phyloP scores from a whole-genome alignment of 139 green algal species.

The Edaphochlamys debaryana region DNA sequence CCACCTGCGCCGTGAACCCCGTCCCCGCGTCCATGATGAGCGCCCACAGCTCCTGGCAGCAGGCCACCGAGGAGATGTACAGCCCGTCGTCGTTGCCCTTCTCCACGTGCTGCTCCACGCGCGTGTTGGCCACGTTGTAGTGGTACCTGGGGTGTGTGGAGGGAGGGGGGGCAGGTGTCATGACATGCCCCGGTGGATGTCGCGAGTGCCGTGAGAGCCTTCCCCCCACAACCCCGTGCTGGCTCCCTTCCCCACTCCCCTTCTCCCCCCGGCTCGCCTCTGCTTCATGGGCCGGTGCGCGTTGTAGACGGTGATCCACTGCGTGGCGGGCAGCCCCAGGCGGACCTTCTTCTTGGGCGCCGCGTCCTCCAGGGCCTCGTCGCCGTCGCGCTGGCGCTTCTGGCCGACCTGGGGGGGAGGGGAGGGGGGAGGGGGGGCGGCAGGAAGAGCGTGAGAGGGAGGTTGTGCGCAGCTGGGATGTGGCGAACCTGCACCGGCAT shows the following conservation, averaged over 20 bases:
- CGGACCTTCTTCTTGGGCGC: slow-evolving; percentile 95
- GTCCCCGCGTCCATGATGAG: slow-evolving; percentile 88
- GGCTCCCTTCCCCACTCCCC: too few species aligned
- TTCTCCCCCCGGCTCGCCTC: too few species aligned
- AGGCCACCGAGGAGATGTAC: slow-evolving; percentile 95
- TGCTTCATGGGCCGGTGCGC: slow-evolving; percentile 99
- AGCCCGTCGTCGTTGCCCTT: slow-evolving; percentile 96
- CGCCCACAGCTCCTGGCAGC: slow-evolving; percentile 97
- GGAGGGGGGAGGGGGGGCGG: too few species aligned
- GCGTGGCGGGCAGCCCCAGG: slow-evolving; percentile 94
- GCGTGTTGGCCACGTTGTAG: slow-evolving; percentile 98
- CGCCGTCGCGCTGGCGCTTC: slow-evolving; percentile 87
- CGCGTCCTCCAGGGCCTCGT: slow-evolving; percentile 79
- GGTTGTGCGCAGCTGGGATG: too few species aligned
- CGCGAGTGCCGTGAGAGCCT: too few species aligned
- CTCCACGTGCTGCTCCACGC: slow-evolving; percentile 89
- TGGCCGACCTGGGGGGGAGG: slow-evolving; percentile 92
- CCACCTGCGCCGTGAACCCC: slow-evolving; percentile 86
- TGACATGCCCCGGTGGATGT: too few species aligned
- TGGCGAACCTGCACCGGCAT: too few species aligned
- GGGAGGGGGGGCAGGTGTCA: too few species aligned
- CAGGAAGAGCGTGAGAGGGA: neutral
- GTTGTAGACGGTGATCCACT: slow-evolving; percentile 99
- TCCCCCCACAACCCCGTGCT: too few species aligned
- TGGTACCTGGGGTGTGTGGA: slow-evolving; percentile 86